A percentile compares a stretch with the other conserved stretches of the same genome.
Conservation (phyloP, 2,329 filamentous ascomycete species). For the Pseudogymnoascus sp. region DNA sequence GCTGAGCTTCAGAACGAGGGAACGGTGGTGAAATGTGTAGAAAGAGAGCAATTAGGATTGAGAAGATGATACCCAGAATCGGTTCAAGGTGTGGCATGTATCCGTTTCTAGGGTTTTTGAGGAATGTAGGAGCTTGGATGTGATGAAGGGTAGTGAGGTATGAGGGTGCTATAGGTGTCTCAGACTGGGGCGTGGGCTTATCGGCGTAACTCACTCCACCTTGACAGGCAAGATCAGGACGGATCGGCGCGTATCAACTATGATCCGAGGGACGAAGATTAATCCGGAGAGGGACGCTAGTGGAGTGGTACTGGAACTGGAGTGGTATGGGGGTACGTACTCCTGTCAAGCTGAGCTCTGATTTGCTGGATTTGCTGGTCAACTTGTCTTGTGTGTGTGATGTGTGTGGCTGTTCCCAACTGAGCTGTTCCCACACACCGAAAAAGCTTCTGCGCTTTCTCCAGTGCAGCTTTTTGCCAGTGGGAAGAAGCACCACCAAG, state of each 20-base stretch:
- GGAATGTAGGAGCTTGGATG: slow-evolving; percentile 1
- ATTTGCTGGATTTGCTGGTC: neutral
- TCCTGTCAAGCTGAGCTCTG: neutral
- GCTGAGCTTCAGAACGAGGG: neutral
- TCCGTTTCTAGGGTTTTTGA: neutral
- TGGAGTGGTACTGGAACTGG: too few species aligned
- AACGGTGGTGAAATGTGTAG: neutral
- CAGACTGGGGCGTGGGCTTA: neutral
- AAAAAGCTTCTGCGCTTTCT: slow-evolving; percentile 11
- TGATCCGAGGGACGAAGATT: neutral
- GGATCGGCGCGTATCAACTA: neutral
- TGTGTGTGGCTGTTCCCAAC: neutral
- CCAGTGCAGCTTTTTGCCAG: slow-evolving; percentile 15
- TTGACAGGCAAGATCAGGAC: neutral
- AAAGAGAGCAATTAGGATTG: neutral
- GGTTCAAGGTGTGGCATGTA: neutral
- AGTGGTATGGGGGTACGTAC: neutral
- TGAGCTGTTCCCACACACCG: neutral
- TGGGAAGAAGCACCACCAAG: slow-evolving; percentile 1
- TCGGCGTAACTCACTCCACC: neutral
- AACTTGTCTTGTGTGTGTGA: neutral
- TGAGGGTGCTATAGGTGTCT: neutral
- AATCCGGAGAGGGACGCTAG: neutral
- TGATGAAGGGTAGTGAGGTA: neutral
- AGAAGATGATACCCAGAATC: neutral